phyloP scores from a whole-genome alignment of 2,329 filamentous ascomycete genomes.

The Orbilia quercus region DNA sequence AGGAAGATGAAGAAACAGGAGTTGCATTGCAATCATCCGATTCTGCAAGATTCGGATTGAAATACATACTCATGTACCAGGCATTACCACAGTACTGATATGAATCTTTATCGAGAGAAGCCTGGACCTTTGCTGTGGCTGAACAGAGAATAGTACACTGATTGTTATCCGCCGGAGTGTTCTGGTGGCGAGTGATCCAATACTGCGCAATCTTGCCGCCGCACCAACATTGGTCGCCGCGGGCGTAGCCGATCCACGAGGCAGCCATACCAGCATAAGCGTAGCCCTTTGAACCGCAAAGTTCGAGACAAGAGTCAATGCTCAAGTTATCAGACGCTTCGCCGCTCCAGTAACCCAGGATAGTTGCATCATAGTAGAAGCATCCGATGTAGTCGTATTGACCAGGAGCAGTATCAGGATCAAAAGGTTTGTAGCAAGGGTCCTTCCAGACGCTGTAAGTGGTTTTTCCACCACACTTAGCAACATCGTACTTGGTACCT shows the following conservation, averaged over 20 bases:
- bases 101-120: not conserved
- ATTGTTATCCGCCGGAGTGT: not conserved
- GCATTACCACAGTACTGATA: slow-evolving; percentile 24
- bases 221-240: slow-evolving; percentile 24
- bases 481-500: not conserved
- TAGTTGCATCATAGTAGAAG: slow-evolving; percentile 10
- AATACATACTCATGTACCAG: slow-evolving; percentile 18
- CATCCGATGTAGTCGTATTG: slow-evolving; percentile 20
- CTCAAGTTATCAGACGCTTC: slow-evolving; percentile 16
- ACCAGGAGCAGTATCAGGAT: not conserved
- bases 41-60: slow-evolving; percentile 5
- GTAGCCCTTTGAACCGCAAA: slow-evolving; percentile 9
- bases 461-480: slow-evolving; percentile 8
- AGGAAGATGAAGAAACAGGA: too few species aligned
- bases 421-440: slow-evolving; percentile 9
- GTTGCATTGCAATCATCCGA: not conserved
- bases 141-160: slow-evolving; percentile 9
- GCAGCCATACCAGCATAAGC: slow-evolving; percentile 25
- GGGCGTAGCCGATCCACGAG: not conserved
- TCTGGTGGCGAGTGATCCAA: not conserved
- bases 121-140: slow-evolving; percentile 7
- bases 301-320: slow-evolving; percentile 22
- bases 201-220: slow-evolving; percentile 14
- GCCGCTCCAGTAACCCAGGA: not conserved
- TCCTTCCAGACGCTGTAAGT: slow-evolving; percentile 29